Base-by-base conservation (phyloP, 1,139 yeast species). In the Diutina sp. region DNA sequence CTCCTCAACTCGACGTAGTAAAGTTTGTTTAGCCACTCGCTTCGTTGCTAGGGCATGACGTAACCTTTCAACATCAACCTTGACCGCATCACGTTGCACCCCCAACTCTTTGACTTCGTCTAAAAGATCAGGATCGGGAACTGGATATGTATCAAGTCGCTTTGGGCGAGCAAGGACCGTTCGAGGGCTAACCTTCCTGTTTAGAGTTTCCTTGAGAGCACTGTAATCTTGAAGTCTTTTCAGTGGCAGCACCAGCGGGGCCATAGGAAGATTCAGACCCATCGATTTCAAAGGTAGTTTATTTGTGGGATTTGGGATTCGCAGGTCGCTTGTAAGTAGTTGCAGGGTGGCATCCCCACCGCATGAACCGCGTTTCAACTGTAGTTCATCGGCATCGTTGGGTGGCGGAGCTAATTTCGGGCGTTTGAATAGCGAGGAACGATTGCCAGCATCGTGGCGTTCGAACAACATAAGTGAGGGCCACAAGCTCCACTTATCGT, bases 181-280 rank as follows among this genome's bases (percentile, higher is more conserved):
- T 7, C n/a, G 41, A 12, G 14, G 41, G 14, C 41, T 30, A n/a
- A 47, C 21, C 21, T 47, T 47, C 29, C 7, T 47, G 12, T 9
- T 28, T 1, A 47, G 21, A 28, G 30, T 4, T 30, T 11, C 16
- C 16, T 47, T 47, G 21, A 47, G 51, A 14, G 35, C 51, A 28
- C 51, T 29, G 21, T 47, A 47, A 47, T 47, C 41, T 11, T 47
- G 35, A 28, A 47, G 51, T 14, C 35, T 4, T 11, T 47, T 47
- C 51, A 47, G 51, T 11, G 51, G 51, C 35, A 30, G 30, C 9
- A 47, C 51, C 51, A 47, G 51, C 21, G 51, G 51, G 14, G 51
- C 51, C 38, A 29, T n/a, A 8, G 51, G 51, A 14, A 47, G 30
- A 28, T 47, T 47, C 51, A 47, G 51, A 28, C 51, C 51, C 11